These are phyloP conservation scores for Termitomyces sp. DNA, from an alignment of 768 basidiomycete species.

Conservation along the genomic window DNA sequence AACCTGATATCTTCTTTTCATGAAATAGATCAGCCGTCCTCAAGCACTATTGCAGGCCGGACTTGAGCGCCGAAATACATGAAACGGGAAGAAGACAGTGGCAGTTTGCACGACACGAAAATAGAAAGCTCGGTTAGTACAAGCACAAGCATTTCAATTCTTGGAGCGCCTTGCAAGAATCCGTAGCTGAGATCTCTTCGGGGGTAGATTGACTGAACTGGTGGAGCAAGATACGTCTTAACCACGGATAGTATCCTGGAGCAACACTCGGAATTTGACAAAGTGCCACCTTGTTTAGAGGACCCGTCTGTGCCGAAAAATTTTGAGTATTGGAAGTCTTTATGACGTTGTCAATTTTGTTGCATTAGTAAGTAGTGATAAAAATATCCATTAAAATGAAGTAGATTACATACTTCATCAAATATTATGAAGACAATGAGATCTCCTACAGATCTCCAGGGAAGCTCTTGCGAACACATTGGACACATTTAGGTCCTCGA, in stretches of 20 bases:
- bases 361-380: not conserved
- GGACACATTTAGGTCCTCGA: not conserved
- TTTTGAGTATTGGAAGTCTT: not conserved
- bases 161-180: not conserved
- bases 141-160: not conserved
- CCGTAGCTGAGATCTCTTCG: not conserved
- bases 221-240: not conserved
- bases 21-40: not conserved
- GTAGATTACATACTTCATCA: not conserved
- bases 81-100: not conserved
- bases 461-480: not conserved
- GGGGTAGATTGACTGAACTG: not conserved
- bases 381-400: not conserved
- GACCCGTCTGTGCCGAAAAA: not conserved
- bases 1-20: not conserved
- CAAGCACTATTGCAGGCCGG: not conserved
- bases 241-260: too few relatives aligned
- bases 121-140: not conserved
- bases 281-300: not conserved
- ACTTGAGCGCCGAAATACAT: not conserved
- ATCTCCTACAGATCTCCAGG: not conserved
- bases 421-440: not conserved
- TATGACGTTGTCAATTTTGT: not conserved
- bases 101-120: not conserved
- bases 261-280: not conserved